Conservation (phyloP, 2,329 filamentous ascomycete species). For the Aureobasidium melanogenum region DNA sequence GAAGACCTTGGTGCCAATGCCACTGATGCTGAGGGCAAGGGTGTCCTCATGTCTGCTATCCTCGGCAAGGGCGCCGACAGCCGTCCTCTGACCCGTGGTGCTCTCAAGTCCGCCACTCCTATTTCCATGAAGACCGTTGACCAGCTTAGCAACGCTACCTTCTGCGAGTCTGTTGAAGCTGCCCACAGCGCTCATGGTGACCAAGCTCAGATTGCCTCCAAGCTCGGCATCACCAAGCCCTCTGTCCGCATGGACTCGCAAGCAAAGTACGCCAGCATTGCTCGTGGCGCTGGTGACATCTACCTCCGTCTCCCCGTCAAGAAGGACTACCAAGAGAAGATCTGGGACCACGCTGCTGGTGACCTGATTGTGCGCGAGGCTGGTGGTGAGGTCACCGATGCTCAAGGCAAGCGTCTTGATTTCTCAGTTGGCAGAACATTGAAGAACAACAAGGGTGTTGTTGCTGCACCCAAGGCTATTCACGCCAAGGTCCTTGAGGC, state of each 20-base stretch:
- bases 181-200: slow-evolving; percentile 85
- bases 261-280: slow-evolving; percentile 95
- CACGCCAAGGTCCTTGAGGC: slow-evolving; percentile 69
- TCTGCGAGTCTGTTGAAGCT: slow-evolving; percentile 94
- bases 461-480: slow-evolving; percentile 71
- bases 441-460: slow-evolving; percentile 83
- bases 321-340: slow-evolving; percentile 93
- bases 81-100: slow-evolving; percentile 55
- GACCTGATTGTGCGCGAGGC: slow-evolving; percentile 91
- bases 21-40: slow-evolving; percentile 64
- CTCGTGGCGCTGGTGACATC: slow-evolving; percentile 85
- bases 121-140: slow-evolving; percentile 74
- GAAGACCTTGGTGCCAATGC: slow-evolving; percentile 66
- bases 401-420: slow-evolving; percentile 73
- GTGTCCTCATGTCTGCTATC: slow-evolving; percentile 82
- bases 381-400: slow-evolving; percentile 85
- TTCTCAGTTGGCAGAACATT: slow-evolving; percentile 82
- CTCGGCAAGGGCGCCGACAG: slow-evolving; percentile 71
- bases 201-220: slow-evolving; percentile 73
- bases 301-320: slow-evolving; percentile 83
- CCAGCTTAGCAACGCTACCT: slow-evolving; percentile 71
- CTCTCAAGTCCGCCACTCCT: slow-evolving; percentile 46
- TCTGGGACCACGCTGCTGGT: slow-evolving; percentile 97
- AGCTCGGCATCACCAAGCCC: slow-evolving; percentile 78
- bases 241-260: slow-evolving; percentile 96